Evolutionary conservation across 495 filamentous ascomycete species (phyloP).

Genomic region (Talaromyces ruber): DNA sequence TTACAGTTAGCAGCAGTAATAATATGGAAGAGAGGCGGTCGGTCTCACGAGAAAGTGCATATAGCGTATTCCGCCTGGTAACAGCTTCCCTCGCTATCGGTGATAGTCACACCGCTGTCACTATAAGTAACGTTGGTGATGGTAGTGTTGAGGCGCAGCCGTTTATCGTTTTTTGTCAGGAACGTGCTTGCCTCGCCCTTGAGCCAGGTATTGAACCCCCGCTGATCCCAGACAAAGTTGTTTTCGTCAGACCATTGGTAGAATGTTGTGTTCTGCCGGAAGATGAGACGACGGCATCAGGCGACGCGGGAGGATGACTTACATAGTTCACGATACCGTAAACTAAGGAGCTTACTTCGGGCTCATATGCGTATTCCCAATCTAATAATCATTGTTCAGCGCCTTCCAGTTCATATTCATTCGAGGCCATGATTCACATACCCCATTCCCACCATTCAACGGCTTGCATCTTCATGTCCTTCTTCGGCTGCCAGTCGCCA

Average conservation of each 20-base stretch:
- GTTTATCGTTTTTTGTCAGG: slow-evolving; percentile 44
- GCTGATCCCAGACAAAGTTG: slow-evolving; percentile 58
- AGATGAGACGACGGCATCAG: not conserved
- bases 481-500: slow-evolving; percentile 55
- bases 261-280: slow-evolving; percentile 32
- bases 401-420: not conserved
- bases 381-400: slow-evolving; percentile 28
- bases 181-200: slow-evolving; percentile 55
- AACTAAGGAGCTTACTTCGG: slow-evolving; percentile 38
- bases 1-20: not conserved
- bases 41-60: slow-evolving; percentile 44
- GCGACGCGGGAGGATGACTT: not conserved
- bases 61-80: slow-evolving; percentile 52
- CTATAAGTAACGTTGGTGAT: slow-evolving; percentile 53
- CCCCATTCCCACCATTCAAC: slow-evolving; percentile 58
- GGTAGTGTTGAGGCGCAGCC: slow-evolving; percentile 50
- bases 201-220: slow-evolving; percentile 59
- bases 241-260: slow-evolving; percentile 49
- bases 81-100: slow-evolving; percentile 47
- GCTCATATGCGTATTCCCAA: slow-evolving; percentile 45
- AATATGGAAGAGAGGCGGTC: not conserved
- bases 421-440: slow-evolving; percentile 8
- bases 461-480: slow-evolving; percentile 49
- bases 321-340: slow-evolving; percentile 32
- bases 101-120: slow-evolving; percentile 45